Conservation (phyloP, 129 eudicot species). For the Flaveria robusta region DNA sequence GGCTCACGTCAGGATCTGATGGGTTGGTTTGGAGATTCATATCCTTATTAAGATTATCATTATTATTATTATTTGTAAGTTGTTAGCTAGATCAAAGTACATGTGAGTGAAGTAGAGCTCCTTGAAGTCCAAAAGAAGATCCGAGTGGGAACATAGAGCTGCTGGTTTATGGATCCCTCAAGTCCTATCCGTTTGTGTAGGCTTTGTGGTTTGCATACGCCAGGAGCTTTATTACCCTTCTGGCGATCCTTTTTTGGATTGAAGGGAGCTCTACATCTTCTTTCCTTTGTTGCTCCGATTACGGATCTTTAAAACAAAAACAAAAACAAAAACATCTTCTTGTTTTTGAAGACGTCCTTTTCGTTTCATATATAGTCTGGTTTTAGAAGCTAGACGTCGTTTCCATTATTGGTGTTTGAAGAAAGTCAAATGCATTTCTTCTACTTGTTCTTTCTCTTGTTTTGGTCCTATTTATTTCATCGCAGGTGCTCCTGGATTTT, state of each 20-base stretch:
- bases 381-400: background rate
- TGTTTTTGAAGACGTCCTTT: too few relatives aligned
- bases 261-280: slow-evolving; percentile 75
- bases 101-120: slow-evolving; percentile 51
- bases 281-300: too few relatives aligned
- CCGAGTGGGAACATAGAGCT: slow-evolving; percentile 54
- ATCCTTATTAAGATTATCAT: too few relatives aligned
- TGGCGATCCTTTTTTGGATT: slow-evolving; percentile 64
- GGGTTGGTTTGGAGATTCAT: too few relatives aligned
- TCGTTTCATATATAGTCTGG: too few relatives aligned
- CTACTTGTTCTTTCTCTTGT: slow-evolving; percentile 36
- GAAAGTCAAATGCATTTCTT: slow-evolving; percentile 38
- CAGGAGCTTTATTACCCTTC: slow-evolving; percentile 62
- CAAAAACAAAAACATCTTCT: too few relatives aligned
- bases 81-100: too few relatives aligned
- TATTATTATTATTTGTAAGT: too few relatives aligned
- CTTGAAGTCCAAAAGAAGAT: slow-evolving; percentile 77
- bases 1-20: too few relatives aligned
- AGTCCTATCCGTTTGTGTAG: slow-evolving; percentile 44
- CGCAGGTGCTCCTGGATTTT: slow-evolving; percentile 32
- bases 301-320: too few relatives aligned
- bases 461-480: slow-evolving; percentile 23
- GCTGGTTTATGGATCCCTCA: slow-evolving; percentile 76
- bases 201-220: slow-evolving; percentile 71
- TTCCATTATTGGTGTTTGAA: slow-evolving; percentile 36